Conservation (phyloP, 768 basidiomycete species). For the Mycena latifolia region DNA sequence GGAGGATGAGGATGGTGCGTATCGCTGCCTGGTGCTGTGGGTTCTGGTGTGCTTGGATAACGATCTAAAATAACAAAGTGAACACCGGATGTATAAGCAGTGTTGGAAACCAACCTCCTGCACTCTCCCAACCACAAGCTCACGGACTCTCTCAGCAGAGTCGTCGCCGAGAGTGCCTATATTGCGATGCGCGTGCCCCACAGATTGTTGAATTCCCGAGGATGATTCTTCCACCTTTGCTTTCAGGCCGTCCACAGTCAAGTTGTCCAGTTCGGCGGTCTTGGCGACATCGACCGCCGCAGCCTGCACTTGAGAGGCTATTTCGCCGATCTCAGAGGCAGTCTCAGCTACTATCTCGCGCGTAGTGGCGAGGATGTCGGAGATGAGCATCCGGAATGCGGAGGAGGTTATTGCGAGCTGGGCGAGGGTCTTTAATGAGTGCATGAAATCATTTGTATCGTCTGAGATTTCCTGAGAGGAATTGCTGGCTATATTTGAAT, state of each 20-base stretch:
- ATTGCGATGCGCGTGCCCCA: constrained; percentile 26
- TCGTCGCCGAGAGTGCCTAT: constrained; percentile 37
- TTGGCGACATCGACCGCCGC: constrained; percentile 49
- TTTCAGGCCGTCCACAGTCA: constrained; percentile 38
- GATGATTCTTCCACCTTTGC: constrained; percentile 36
- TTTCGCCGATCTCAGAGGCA: constrained; percentile 46
- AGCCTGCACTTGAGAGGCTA: constrained; percentile 47
- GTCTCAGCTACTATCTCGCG: constrained; percentile 48
- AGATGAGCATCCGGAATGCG: constrained; percentile 49
- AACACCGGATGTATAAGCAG: background rate
- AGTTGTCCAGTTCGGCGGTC: constrained; percentile 30
- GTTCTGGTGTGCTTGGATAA: constrained; percentile 47
- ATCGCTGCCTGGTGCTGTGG: constrained; percentile 48
- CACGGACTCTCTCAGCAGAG: constrained; percentile 37
- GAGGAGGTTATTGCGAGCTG: constrained; percentile 48
- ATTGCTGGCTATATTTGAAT: constrained; percentile 3
- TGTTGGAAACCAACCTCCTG: constrained; percentile 44
- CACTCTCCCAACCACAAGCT: constrained; percentile 43
- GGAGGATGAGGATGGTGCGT: constrained; percentile 44
- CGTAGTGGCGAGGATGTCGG: constrained; percentile 47
- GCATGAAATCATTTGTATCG: constrained; percentile 44
- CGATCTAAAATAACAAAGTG: constrained; percentile 33
- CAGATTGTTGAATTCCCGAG: constrained; percentile 22
- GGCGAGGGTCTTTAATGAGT: constrained; percentile 45
- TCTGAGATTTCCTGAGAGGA: constrained; percentile 43